Conservation (phyloP, 2,329 filamentous ascomycete genomes). For the Fusarium chlamydosporum region DNA sequence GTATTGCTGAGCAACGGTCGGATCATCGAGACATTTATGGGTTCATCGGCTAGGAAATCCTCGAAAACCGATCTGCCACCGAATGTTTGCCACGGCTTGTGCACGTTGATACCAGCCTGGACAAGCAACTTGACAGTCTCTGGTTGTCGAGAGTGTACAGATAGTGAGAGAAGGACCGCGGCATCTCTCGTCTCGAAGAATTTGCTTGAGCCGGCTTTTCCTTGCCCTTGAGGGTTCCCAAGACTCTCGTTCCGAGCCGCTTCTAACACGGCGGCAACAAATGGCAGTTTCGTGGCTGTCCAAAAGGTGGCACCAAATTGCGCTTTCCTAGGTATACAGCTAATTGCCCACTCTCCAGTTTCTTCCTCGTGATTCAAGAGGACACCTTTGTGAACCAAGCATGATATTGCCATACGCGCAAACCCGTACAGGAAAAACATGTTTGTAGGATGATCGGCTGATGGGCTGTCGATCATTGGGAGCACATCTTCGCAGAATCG, state of each 20-base stretch:
- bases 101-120: conserved; percentile 25
- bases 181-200: conserved; percentile 29
- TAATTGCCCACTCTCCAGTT: conserved; percentile 36
- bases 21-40: conserved; percentile 22
- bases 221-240: neutral
- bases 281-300: conserved; percentile 36
- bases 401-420: conserved; percentile 31
- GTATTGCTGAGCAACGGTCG: conserved; percentile 28
- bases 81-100: conserved; percentile 17
- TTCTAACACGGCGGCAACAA: conserved; percentile 27
- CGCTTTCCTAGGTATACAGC: conserved; percentile 25
- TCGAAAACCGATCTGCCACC: conserved; percentile 32
- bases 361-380: conserved; percentile 36
- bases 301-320: conserved; percentile 7
- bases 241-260: neutral
- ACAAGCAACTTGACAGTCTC: conserved; percentile 32
- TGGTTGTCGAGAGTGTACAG: conserved; percentile 18
- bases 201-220: neutral
- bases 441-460: conserved; percentile 15
- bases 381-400: conserved; percentile 33
- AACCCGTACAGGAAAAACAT: conserved; percentile 37
- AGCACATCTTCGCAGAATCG: conserved; percentile 46
- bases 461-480: conserved; percentile 19
- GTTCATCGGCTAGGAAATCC: conserved; percentile 17
- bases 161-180: conserved; percentile 22